Evolutionary conservation across 306 rosid species (phyloP).

Genomic region (Lathyrus oleraceus): DNA sequence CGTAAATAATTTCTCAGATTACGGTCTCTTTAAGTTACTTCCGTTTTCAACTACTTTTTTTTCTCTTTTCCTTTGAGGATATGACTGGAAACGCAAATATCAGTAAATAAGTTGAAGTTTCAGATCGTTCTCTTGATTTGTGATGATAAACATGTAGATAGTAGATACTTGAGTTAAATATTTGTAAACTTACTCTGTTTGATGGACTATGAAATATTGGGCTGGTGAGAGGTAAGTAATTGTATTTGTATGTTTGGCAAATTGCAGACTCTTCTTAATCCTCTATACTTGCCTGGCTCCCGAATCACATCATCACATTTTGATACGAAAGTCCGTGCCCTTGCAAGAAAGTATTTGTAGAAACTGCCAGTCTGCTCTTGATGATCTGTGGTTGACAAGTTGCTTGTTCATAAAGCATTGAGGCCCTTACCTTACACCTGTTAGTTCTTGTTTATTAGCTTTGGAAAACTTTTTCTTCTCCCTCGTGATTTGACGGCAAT

Average conservation of each 20-base stretch:
- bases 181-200: slow-evolving; percentile 1
- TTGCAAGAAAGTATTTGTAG: slow-evolving; percentile 84
- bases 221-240: not conserved
- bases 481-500: slow-evolving; percentile 21
- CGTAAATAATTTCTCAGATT: slow-evolving; percentile 17
- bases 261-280: slow-evolving; percentile 86
- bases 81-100: not conserved
- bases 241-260: slow-evolving; percentile 33
- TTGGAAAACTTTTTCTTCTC: not conserved
- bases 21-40: not conserved
- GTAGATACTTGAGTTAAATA: slow-evolving; percentile 19
- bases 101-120: slow-evolving; percentile 20
- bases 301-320: slow-evolving; percentile 89
- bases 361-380: slow-evolving; percentile 17
- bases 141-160: slow-evolving; percentile 26
- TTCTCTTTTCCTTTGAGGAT: not conserved
- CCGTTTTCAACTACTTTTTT: slow-evolving; percentile 11
- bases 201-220: slow-evolving; percentile 25
- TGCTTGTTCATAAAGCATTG: slow-evolving; percentile 16
- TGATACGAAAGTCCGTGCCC: slow-evolving; percentile 93
- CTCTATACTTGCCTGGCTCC: slow-evolving; percentile 92
- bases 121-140: slow-evolving; percentile 1
- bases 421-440: slow-evolving; percentile 2
- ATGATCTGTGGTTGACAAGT: slow-evolving; percentile 17
- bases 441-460: slow-evolving; percentile 20